Percentiles rank a stretch among this genome's conserved stretches.
phyloP scores from a whole-genome alignment of 1,139 yeast species.

The Diutina mesorugosa region DNA sequence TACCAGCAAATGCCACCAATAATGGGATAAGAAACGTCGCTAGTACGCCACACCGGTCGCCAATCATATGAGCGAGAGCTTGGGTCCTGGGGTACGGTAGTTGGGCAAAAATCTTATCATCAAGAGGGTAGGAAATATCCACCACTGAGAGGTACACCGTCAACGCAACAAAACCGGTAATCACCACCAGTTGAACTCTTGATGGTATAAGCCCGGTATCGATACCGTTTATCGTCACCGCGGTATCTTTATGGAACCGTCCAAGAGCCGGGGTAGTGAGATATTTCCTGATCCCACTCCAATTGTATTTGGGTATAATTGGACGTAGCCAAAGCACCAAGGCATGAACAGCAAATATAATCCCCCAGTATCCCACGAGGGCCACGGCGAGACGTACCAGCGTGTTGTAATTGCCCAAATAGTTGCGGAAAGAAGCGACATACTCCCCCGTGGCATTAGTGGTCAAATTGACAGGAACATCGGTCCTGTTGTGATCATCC shows the following conservation, averaged over 20 bases:
- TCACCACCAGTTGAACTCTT: neutral
- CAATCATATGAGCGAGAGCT: slow-evolving; percentile 5
- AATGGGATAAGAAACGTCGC: slow-evolving; percentile 17
- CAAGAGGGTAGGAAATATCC: neutral
- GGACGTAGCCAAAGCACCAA: neutral
- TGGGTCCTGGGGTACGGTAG: neutral
- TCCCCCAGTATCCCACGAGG: neutral
- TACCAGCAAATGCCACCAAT: slow-evolving; percentile 26
- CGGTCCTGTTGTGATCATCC: neutral
- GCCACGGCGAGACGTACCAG: neutral
- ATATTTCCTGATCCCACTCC: too few relatives aligned
- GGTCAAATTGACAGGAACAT: neutral
- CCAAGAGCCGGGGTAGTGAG: neutral
- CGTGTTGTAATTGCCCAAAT: neutral
- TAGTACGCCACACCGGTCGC: slow-evolving; percentile 7
- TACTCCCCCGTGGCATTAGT: too few relatives aligned
- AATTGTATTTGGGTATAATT: neutral
- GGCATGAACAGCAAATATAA: neutral
- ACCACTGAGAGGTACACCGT: neutral
- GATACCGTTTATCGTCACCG: neutral
- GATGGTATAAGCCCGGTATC: neutral
- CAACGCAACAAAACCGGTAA: neutral
- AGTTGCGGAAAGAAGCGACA: neutral
- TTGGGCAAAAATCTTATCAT: neutral
- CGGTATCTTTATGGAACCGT: neutral